These are phyloP conservation scores for Monilinia aucupariae DNA, from an alignment of 2,329 filamentous ascomycete species.

Conservation along the genomic window DNA sequence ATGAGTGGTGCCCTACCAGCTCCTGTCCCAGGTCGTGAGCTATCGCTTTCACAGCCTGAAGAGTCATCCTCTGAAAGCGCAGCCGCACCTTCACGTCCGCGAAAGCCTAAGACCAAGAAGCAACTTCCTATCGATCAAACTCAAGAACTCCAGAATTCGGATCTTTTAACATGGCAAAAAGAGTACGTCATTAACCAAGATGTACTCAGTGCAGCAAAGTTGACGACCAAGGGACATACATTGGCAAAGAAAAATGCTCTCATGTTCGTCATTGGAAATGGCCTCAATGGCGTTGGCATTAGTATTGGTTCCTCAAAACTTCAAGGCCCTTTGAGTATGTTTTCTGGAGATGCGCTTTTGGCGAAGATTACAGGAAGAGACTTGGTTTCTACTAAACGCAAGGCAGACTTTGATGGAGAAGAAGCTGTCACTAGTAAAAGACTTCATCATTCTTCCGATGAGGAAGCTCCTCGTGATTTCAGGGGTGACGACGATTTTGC, in stretches of 20 bases:
- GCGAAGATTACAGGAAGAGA: conserved; percentile 24
- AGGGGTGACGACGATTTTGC: conserved; percentile 34
- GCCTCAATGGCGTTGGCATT: conserved; percentile 49
- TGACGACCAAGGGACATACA: conserved; percentile 37
- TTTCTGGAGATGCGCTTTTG: conserved; percentile 52
- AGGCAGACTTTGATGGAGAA: not conserved
- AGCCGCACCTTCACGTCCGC: conserved; percentile 36
- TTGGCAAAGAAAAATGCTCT: conserved; percentile 59
- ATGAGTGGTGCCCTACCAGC: conserved; percentile 29
- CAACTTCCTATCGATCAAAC: conserved; percentile 43
- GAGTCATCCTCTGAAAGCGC: conserved; percentile 37
- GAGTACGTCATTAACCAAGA: conserved; percentile 58
- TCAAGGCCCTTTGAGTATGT: conserved; percentile 49
- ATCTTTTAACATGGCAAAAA: conserved; percentile 51
- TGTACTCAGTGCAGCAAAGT: conserved; percentile 41
- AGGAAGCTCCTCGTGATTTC: conserved; percentile 28
- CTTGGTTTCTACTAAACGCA: not conserved
- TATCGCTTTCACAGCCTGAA: conserved; percentile 22
- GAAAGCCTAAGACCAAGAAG: conserved; percentile 35
- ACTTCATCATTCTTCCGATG: conserved; percentile 20
- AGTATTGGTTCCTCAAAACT: conserved; percentile 39
- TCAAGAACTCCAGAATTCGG: conserved; percentile 50
- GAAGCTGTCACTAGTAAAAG: not conserved
- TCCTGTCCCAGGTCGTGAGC: conserved; percentile 23
- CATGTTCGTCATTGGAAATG: conserved; percentile 53